These are phyloP conservation scores for Eucalyptus dawsonii DNA, from an alignment of 345 rosid species.

Conservation along the genomic window DNA sequence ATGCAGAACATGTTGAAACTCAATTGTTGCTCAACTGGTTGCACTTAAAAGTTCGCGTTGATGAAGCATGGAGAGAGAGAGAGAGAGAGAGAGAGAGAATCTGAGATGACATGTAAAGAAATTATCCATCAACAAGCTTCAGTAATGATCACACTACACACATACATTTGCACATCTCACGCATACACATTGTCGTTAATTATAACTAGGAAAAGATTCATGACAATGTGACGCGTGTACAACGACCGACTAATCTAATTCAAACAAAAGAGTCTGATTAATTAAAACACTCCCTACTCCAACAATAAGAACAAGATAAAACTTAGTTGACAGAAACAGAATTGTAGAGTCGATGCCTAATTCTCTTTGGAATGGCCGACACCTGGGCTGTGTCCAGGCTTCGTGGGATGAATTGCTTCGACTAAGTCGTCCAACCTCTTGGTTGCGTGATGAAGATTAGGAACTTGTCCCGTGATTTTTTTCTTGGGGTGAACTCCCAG, in stretches of 20 bases:
- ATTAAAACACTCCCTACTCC: background rate
- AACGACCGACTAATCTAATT: background rate
- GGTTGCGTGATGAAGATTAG: background rate
- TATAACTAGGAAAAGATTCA: background rate
- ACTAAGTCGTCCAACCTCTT: background rate
- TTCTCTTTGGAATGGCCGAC: slow-evolving; percentile 34
- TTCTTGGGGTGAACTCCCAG: background rate
- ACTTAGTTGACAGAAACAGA: background rate
- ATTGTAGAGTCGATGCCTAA: background rate
- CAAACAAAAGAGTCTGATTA: background rate
- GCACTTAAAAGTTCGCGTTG: no score
- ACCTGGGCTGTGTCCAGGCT: slow-evolving; percentile 51
- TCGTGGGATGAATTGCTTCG: slow-evolving; percentile 37
- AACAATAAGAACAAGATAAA: background rate
- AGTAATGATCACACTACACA: background rate
- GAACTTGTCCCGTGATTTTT: background rate
- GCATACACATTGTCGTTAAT: background rate
- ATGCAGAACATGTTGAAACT: no score
- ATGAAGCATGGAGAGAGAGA: no score
- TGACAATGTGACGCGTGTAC: background rate
- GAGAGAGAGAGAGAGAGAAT: no score
- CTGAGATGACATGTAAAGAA: background rate
- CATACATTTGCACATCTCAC: background rate
- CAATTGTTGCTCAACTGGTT: no score
- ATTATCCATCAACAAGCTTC: background rate